phyloP scores from a whole-genome alignment of 1,139 yeast species.

The Magnusiomyces paraingens region DNA sequence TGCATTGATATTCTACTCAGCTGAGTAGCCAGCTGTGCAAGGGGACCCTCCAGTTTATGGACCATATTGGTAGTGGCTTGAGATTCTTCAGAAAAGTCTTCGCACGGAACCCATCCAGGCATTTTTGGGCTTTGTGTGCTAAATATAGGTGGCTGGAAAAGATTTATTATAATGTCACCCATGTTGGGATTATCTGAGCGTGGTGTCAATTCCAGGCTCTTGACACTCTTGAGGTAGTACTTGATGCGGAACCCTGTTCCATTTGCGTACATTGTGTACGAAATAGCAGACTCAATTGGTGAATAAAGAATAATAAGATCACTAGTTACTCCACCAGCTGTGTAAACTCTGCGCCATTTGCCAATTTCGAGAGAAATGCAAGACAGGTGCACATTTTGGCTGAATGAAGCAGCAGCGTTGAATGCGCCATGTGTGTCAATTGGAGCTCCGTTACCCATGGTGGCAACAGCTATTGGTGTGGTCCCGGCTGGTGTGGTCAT shows the following conservation, averaged over 20 bases:
- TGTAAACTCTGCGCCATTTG: slow-evolving; percentile 27
- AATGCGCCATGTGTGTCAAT: neutral
- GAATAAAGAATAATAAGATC: slow-evolving; percentile 26
- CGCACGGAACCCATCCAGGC: slow-evolving; percentile 24
- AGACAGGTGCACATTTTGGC: slow-evolving; percentile 18
- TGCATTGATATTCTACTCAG: slow-evolving; percentile 11
- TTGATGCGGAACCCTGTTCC: slow-evolving; percentile 26
- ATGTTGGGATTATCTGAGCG: slow-evolving; percentile 12
- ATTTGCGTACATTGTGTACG: slow-evolving; percentile 27
- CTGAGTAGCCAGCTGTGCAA: slow-evolving; percentile 19
- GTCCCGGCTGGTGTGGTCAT: neutral
- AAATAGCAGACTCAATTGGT: slow-evolving; percentile 21
- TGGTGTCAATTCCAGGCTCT: slow-evolving; percentile 17
- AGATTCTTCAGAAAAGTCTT: slow-evolving; percentile 28
- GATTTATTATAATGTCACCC: slow-evolving; percentile 23
- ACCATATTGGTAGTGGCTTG: slow-evolving; percentile 25
- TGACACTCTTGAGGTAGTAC: slow-evolving; percentile 22
- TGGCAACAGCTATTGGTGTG: neutral
- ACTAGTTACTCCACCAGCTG: slow-evolving; percentile 15
- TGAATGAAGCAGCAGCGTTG: neutral
- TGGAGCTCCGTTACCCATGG: too few relatives aligned
- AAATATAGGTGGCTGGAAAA: slow-evolving; percentile 24
- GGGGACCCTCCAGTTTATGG: slow-evolving; percentile 27
- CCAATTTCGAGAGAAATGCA: slow-evolving; percentile 30
- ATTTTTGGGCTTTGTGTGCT: slow-evolving; percentile 19